phyloP scores from a whole-genome alignment of 75 land plant genomes.

The Selaginella tamariscina region DNA sequence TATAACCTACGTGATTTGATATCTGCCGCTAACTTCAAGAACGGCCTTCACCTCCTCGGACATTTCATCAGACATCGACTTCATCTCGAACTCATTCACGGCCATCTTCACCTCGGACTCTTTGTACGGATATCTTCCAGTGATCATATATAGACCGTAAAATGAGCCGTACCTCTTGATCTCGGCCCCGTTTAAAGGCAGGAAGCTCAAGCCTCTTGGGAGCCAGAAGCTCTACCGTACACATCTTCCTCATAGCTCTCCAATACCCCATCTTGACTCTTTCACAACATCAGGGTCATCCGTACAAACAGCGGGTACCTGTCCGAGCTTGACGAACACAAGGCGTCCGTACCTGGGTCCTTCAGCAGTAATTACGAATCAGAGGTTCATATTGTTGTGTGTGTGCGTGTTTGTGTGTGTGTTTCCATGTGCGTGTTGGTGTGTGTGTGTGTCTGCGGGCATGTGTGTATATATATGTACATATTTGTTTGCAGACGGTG shows the following conservation, averaged over 20 bases:
- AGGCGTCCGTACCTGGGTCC: conserved; percentile 9
- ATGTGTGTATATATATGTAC: too few relatives aligned
- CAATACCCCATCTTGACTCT: conserved; percentile 1
- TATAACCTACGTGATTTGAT: too few relatives aligned
- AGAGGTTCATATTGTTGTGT: neutral
- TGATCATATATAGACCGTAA: too few relatives aligned
- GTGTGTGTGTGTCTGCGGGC: neutral
- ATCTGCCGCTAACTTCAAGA: too few relatives aligned
- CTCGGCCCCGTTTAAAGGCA: conserved; percentile 22
- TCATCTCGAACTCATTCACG: too few relatives aligned
- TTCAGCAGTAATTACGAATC: conserved; percentile 9
- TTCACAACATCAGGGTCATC: conserved; percentile 6
- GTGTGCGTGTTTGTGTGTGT: neutral
- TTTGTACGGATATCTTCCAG: too few relatives aligned
- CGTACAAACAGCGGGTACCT: neutral
- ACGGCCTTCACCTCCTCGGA: conserved; percentile 16
- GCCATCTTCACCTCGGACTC: too few relatives aligned
- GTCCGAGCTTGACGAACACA: conserved; percentile 5
- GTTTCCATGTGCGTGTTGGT: neutral
- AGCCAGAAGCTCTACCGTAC: conserved; percentile 19
- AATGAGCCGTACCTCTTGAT: conserved; percentile 13
- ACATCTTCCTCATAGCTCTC: conserved; percentile 17
- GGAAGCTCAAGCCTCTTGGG: conserved; percentile 17
- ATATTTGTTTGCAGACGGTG: too few relatives aligned
- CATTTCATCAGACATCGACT: neutral